A percentile compares a stretch with the other conserved stretches of the same genome.
Evolutionary conservation across 768 basidiomycete genomes (phyloP).

Genomic region (Melanogaster broomeanus): DNA sequence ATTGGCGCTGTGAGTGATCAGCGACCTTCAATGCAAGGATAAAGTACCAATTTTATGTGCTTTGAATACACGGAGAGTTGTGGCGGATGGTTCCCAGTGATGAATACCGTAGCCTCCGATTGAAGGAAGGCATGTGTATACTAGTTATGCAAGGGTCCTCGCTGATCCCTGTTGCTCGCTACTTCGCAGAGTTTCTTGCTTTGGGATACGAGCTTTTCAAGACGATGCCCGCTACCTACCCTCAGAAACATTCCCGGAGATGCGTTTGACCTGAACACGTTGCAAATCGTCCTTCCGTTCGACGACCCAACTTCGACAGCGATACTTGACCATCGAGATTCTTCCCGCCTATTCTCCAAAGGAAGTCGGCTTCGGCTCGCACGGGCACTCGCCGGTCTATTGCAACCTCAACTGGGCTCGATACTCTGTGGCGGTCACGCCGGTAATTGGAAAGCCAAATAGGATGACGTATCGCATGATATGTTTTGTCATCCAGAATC

Average conservation of each 20-base stretch:
- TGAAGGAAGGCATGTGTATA: constrained; percentile 33
- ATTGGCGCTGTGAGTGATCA: constrained; percentile 41
- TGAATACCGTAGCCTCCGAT: constrained; percentile 42
- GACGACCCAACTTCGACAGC: constrained; percentile 22
- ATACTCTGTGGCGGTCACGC: constrained; percentile 32
- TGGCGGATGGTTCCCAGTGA: constrained; percentile 45
- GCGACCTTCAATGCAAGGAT: neutral
- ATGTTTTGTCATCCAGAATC: constrained; percentile 37
- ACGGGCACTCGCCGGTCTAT: constrained; percentile 25
- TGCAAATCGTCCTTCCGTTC: constrained; percentile 36
- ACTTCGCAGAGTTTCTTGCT: constrained; percentile 51
- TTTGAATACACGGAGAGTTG: constrained; percentile 37
- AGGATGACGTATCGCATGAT: neutral
- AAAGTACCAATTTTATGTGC: neutral
- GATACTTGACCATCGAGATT: constrained; percentile 38
- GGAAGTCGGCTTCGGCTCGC: constrained; percentile 31
- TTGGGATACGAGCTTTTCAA: constrained; percentile 63
- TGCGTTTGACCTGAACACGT: constrained; percentile 46
- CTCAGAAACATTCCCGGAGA: constrained; percentile 59
- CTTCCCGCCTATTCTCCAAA: constrained; percentile 45
- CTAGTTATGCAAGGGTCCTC: neutral
- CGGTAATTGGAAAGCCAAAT: constrained; percentile 3
- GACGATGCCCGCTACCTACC: constrained; percentile 52
- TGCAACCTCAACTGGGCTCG: constrained; percentile 32
- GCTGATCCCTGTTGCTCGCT: neutral